phyloP scores from a whole-genome alignment of 2,329 filamentous ascomycete genomes.

The Pseudogymnoascus sp. region DNA sequence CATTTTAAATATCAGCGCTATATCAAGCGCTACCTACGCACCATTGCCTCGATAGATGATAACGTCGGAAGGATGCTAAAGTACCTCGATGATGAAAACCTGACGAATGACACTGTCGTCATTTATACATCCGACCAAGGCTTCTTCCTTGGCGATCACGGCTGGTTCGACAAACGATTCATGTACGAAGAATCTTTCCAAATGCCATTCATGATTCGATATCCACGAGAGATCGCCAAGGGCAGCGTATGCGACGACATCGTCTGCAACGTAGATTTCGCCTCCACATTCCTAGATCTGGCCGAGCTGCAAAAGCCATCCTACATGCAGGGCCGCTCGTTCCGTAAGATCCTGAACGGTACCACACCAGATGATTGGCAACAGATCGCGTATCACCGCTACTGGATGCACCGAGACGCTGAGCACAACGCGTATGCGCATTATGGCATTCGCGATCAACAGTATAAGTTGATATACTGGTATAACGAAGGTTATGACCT shows the following conservation, averaged over 20 bases:
- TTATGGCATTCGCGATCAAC: conserved; percentile 44
- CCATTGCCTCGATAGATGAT: conserved; percentile 46
- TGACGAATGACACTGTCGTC: conserved; percentile 42
- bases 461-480: conserved; percentile 51
- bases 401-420: conserved; percentile 48
- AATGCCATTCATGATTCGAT: conserved; percentile 46
- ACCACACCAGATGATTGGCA: conserved; percentile 39
- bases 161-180: conserved; percentile 52
- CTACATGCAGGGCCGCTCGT: conserved; percentile 47
- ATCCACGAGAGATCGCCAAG: conserved; percentile 35
- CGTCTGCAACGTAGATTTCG: conserved; percentile 48
- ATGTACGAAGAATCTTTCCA: conserved; percentile 52
- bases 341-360: conserved; percentile 33
- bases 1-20: conserved; percentile 51
- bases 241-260: conserved; percentile 40
- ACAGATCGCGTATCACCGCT: conserved; percentile 47
- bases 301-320: conserved; percentile 35
- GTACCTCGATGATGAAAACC: conserved; percentile 36
- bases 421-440: conserved; percentile 45
- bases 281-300: conserved; percentile 42
- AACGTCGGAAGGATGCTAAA: conserved; percentile 43
- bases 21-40: conserved; percentile 48
- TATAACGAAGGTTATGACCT: conserved; percentile 44
- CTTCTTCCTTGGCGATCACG: conserved; percentile 50
- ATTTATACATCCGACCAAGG: conserved; percentile 50